A percentile compares a stretch with the other conserved stretches of the same genome.
These are phyloP conservation scores for Alternaria atra DNA, from an alignment of 2,329 filamentous ascomycete genomes.

Conservation along the genomic window DNA sequence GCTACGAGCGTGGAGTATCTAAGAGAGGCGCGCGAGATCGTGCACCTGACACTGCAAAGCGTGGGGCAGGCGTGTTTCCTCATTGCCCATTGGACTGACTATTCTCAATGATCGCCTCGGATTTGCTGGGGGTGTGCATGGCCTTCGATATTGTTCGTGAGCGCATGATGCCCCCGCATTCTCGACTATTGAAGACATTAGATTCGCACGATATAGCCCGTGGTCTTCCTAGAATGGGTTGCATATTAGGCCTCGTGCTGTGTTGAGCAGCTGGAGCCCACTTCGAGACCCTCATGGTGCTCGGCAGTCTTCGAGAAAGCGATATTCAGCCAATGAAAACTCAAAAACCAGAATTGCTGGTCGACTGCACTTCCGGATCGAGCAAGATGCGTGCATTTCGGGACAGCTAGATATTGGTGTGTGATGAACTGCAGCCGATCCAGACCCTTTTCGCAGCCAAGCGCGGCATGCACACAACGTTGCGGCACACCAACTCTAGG, in stretches of 20 bases:
- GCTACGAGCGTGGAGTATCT: no score
- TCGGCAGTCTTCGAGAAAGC: conserved; percentile 12
- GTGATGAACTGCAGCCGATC: conserved; percentile 43
- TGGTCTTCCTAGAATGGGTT: conserved; percentile 8
- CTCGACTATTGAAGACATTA: background rate
- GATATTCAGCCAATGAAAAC: conserved; percentile 34
- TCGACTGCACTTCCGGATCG: conserved; percentile 24
- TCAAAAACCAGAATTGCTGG: conserved; percentile 6
- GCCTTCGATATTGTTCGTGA: background rate
- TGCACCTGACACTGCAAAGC: background rate
- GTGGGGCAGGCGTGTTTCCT: background rate
- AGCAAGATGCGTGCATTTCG: conserved; percentile 22
- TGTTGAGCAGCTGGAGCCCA: conserved; percentile 15
- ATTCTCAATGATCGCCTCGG: background rate
- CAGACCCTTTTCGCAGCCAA: conserved; percentile 30
- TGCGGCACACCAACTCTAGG: conserved; percentile 14
- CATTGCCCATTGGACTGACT: background rate
- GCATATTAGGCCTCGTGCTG: conserved; percentile 22
- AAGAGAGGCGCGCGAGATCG: no score
- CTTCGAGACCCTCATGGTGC: conserved; percentile 18
- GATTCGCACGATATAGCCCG: background rate
- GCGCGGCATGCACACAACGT: conserved; percentile 33
- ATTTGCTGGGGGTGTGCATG: background rate
- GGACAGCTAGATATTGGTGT: conserved; percentile 38
- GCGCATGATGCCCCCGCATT: background rate